Evolutionary conservation across 73 alveolate species (phyloP).

Genomic region (Paramecium sexaurelia): DNA sequence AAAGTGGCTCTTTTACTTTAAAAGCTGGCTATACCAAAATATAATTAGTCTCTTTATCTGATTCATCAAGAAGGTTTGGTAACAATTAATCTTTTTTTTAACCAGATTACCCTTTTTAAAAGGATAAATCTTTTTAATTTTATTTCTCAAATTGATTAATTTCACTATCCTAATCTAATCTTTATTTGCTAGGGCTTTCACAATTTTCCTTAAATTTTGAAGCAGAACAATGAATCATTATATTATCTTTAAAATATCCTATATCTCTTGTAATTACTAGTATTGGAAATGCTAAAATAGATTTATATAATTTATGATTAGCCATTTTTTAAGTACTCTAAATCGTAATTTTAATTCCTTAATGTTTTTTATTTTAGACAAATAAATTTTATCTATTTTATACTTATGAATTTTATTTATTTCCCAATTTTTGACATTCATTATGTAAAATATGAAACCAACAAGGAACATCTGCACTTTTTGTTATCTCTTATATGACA

Average conservation of each 20-base stretch:
- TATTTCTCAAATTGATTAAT: background rate
- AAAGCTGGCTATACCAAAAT: constrained; percentile 1
- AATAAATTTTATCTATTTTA: background rate
- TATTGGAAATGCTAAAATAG: background rate
- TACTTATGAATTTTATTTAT: background rate
- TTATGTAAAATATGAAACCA: constrained; percentile 16
- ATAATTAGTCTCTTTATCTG: background rate
- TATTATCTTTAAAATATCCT: constrained; percentile 17
- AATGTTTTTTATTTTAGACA: background rate
- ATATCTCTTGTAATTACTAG: constrained; percentile 27
- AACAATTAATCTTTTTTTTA: background rate
- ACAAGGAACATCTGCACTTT: background rate
- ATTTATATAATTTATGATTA: background rate
- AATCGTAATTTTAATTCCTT: background rate
- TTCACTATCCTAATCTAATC: background rate
- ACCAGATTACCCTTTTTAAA: background rate
- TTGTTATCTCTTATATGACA: background rate
- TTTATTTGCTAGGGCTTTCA: background rate
- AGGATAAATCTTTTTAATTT: background rate
- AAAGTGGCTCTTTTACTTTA: background rate
- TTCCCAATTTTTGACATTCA: background rate
- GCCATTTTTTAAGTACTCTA: background rate
- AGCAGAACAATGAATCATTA: constrained; percentile 16
- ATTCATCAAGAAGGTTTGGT: background rate
- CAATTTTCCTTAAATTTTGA: background rate